Evolutionary conservation across 345 rosid genomes (phyloP).

Genomic region (Gossypium bickii): DNA sequence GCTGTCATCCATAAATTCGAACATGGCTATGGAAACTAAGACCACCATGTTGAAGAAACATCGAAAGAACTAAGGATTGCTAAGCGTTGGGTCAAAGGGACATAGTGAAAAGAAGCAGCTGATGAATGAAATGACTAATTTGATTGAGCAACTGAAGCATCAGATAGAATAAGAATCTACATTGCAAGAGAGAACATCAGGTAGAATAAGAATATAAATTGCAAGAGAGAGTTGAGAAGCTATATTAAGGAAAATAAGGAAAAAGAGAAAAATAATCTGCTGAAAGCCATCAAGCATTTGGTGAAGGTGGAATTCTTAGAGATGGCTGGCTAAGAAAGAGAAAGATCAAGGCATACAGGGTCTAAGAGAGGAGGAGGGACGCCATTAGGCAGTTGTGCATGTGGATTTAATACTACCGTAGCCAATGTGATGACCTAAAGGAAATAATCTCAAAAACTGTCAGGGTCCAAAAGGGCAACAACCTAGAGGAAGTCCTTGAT

Average conservation of each 20-base stretch:
- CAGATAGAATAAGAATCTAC: conserved; percentile 31
- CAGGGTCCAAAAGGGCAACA: conserved; percentile 29
- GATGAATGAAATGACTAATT: conserved; percentile 19
- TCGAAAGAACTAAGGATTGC: conserved; percentile 30
- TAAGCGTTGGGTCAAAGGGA: no score
- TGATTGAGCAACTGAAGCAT: conserved; percentile 32
- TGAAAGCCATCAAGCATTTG: conserved; percentile 26
- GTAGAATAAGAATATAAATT: conserved; percentile 31
- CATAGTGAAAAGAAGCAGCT: no score
- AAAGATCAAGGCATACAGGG: conserved; percentile 37
- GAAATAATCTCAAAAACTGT: neutral
- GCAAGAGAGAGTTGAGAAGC: conserved; percentile 35
- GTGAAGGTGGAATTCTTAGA: conserved; percentile 35
- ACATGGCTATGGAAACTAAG: conserved; percentile 32
- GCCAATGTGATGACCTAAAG: conserved; percentile 43
- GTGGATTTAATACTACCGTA: conserved; percentile 68
- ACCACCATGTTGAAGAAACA: conserved; percentile 34
- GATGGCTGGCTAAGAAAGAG: conserved; percentile 30
- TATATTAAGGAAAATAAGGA: conserved; percentile 33
- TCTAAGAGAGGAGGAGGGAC: conserved; percentile 68
- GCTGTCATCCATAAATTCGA: conserved; percentile 34
- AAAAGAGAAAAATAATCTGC: conserved; percentile 46
- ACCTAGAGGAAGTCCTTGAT: conserved; percentile 6
- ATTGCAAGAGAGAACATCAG: conserved; percentile 25
- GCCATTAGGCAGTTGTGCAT: conserved; percentile 89